Evolutionary conservation across 2,329 filamentous ascomycete species (phyloP), one percentile per base, ranked within the genome.

Genomic region (Aulographum hederae): DNA sequence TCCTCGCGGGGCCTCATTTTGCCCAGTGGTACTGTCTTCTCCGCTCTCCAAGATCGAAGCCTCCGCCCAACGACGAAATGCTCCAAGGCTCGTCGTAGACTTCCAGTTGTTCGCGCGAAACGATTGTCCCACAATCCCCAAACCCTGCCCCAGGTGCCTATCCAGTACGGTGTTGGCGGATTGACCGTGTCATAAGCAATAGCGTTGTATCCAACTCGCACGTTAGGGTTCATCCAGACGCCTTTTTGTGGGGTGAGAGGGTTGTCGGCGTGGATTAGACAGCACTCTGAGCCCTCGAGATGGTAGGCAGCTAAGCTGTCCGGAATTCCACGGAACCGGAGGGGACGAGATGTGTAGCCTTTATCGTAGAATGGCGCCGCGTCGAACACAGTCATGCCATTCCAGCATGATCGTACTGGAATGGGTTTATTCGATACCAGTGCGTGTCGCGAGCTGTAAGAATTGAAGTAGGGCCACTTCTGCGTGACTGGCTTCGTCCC

Each of bases 261-360:
- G 42, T 78, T 78, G 43, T 78, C 73, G 4, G 67, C 65, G 45
- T 78, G 73, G 36, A 78, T 69, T 32, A 82, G 63, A 48, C 77
- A 81, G 53, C 75, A 80, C 50, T 81, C 76, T 11, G 69, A 75
- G 15, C 62, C 76, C 48, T 81, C 76, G 15, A 80, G 57, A 43
- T 77, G 73, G 20, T 57, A 43, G 4, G 39, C 34, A 0, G 58
- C 57, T 2, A 82, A 61, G 4, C 60, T 62, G 43, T 77, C 72
- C 1, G 64, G 44, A 16, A 75, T 57, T 4, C 61, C 71, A 8
- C 73, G 65, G 48, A 77, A 78, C 13, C 51, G 56, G 0, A 76
- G 54, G 1, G 48, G 41, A 3, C 44, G 28, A 5, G 41, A 25
- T 30, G 37, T n/a, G n/a, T n/a, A n/a, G n/a, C n/a, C n/a, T n/a